A percentile compares a stretch with the other conserved stretches of the same genome.
These are phyloP conservation scores for Acorus calamus DNA, from an alignment of 106 monocot species.

Conservation along the genomic window DNA sequence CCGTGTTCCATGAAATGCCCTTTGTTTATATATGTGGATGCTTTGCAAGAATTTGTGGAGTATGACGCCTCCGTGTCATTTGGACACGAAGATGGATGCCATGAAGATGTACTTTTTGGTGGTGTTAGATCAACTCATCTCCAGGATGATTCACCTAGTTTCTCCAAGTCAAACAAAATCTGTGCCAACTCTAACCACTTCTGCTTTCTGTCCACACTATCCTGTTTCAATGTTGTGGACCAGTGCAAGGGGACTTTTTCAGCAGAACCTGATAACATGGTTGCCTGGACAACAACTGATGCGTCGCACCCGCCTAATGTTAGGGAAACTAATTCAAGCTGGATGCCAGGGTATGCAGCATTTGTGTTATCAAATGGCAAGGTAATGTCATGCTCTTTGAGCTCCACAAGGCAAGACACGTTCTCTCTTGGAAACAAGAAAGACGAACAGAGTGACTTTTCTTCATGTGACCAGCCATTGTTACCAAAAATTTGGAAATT, in stretches of 20 bases:
- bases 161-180: constrained; percentile 12
- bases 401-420: constrained; percentile 1
- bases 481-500: constrained; percentile 32
- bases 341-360: neutral
- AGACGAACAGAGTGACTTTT: constrained; percentile 3
- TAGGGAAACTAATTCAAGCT: neutral
- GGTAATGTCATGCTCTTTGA: constrained; percentile 27
- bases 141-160: constrained; percentile 9
- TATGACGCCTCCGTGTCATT: constrained; percentile 2
- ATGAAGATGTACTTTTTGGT: constrained; percentile 4
- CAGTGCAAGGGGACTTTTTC: neutral
- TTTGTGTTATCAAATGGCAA: constrained; percentile 20
- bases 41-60: constrained; percentile 1
- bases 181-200: constrained; percentile 31
- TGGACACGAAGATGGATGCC: constrained; percentile 12
- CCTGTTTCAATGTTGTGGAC: constrained; percentile 17
- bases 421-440: neutral
- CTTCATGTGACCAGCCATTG: constrained; percentile 22
- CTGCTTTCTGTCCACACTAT: constrained; percentile 43
- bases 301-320: neutral
- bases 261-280: neutral
- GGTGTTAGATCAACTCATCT: neutral
- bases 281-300: too few species aligned
- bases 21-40: constrained; percentile 1
- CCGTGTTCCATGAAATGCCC: neutral